These are phyloP conservation scores for Xylaria sp. DNA, from an alignment of 2,329 filamentous ascomycete species.

Conservation along the genomic window DNA sequence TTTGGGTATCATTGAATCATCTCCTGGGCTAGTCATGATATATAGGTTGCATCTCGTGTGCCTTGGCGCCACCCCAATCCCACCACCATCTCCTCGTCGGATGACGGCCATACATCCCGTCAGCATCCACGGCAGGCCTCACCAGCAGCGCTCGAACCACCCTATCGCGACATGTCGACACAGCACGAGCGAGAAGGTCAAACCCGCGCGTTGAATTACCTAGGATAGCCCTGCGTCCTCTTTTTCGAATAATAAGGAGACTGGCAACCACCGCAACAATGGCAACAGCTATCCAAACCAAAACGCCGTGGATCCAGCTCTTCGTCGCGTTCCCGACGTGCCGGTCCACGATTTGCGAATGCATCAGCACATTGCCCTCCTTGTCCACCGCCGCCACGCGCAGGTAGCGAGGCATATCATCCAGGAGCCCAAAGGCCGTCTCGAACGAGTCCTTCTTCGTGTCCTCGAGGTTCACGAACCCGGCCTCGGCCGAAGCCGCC, in stretches of 20 bases:
- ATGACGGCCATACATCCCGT: neutral
- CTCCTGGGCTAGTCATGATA: constrained; percentile 16
- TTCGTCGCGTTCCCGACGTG: constrained; percentile 13
- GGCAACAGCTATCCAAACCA: neutral
- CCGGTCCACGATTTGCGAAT: constrained; percentile 23
- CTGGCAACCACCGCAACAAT: neutral
- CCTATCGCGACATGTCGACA: neutral
- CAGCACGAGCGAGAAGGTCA: neutral
- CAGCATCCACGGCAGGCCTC: neutral
- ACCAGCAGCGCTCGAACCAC: neutral
- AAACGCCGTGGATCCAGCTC: neutral
- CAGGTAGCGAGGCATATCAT: constrained; percentile 28
- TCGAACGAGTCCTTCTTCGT: constrained; percentile 22
- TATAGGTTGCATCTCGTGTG: constrained; percentile 25
- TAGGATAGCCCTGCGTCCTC: constrained; percentile 13
- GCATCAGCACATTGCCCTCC: constrained; percentile 18
- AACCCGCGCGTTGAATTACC: constrained; percentile 11
- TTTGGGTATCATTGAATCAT: constrained; percentile 6
- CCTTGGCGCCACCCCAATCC: constrained; percentile 21
- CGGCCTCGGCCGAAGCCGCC: neutral
- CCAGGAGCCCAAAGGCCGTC: constrained; percentile 15
- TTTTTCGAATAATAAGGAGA: constrained; percentile 12
- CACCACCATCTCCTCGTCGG: constrained; percentile 11
- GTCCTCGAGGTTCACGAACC: constrained; percentile 14
- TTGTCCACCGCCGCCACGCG: constrained; percentile 25